Percentiles rank a stretch among this genome's conserved stretches.
These are phyloP conservation scores for Fusarium graminum DNA, from an alignment of 2,329 filamentous ascomycete species.

Conservation along the genomic window DNA sequence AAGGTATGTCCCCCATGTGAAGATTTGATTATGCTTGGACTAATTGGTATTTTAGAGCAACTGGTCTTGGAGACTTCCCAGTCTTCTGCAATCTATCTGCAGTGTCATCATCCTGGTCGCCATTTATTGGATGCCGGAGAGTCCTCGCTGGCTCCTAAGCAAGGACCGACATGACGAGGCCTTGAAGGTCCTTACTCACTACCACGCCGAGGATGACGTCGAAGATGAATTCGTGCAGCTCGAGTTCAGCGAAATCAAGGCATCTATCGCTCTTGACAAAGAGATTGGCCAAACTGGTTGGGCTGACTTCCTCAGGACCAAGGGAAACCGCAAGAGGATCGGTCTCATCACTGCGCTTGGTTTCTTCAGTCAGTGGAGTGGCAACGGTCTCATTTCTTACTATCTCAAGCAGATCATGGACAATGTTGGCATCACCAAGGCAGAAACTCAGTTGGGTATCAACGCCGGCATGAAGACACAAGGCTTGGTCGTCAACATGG, in stretches of 20 bases:
- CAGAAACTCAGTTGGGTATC: conserved; percentile 51
- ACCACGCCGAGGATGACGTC: conserved; percentile 35
- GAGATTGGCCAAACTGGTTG: conserved; percentile 33
- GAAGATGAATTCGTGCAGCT: conserved; percentile 29
- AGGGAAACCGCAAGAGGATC: conserved; percentile 49
- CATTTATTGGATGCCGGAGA: conserved; percentile 36
- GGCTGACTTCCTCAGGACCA: conserved; percentile 43
- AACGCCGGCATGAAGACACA: conserved; percentile 44
- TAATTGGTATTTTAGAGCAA: background rate
- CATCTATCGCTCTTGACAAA: conserved; percentile 36
- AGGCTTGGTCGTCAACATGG: conserved; percentile 13
- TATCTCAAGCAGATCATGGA: conserved; percentile 32
- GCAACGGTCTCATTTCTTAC: conserved; percentile 32
- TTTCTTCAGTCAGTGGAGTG: conserved; percentile 36
- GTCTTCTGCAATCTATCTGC: conserved; percentile 25
- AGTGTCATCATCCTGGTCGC: conserved; percentile 29
- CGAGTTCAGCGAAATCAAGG: conserved; percentile 38
- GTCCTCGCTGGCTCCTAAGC: conserved; percentile 42
- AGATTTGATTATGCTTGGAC: background rate
- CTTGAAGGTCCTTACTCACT: conserved; percentile 26
- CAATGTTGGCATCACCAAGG: conserved; percentile 47
- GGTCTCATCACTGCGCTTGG: conserved; percentile 43
- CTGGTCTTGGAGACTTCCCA: conserved; percentile 23
- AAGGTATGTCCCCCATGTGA: background rate
- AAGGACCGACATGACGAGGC: conserved; percentile 43